These are phyloP conservation scores for Phaeomoniella chlamydospora DNA, from an alignment of 2,329 filamentous ascomycete species.

Conservation along the genomic window DNA sequence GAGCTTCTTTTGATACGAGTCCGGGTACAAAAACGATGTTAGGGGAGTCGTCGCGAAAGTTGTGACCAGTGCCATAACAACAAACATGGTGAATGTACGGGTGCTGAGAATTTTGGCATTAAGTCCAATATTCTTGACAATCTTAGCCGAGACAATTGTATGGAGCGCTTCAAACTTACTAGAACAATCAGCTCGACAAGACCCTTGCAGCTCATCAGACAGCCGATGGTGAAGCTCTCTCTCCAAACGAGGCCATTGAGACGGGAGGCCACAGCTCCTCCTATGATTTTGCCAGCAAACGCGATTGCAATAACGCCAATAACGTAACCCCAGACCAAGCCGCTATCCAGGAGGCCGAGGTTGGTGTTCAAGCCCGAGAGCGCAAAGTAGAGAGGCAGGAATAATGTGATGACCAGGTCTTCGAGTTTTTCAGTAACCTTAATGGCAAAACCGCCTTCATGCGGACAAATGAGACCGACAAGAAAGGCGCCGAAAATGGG, in stretches of 20 bases:
- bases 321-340: constrained; percentile 81
- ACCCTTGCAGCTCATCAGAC: constrained; percentile 93
- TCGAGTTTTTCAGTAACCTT: constrained; percentile 88
- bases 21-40: constrained; percentile 59
- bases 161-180: background rate
- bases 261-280: constrained; percentile 65
- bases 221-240: constrained; percentile 76
- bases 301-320: constrained; percentile 68
- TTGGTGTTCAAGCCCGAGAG: constrained; percentile 82
- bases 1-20: constrained; percentile 60
- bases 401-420: constrained; percentile 70
- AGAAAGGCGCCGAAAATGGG: constrained; percentile 91
- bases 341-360: constrained; percentile 66
- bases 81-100: constrained; percentile 82
- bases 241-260: constrained; percentile 72
- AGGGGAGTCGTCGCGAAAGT: constrained; percentile 74
- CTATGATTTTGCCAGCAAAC: constrained; percentile 72
- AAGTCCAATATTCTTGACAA: constrained; percentile 63
- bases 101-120: constrained; percentile 69
- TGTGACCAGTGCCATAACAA: constrained; percentile 82
- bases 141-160: background rate
- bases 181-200: constrained; percentile 87
- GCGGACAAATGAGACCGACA: constrained; percentile 71
- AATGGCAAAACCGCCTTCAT: constrained; percentile 53
- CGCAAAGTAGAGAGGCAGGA: constrained; percentile 85